These are phyloP conservation scores for Suhomyces taliae DNA, from an alignment of 1,139 yeast genomes.

Conservation along the genomic window DNA sequence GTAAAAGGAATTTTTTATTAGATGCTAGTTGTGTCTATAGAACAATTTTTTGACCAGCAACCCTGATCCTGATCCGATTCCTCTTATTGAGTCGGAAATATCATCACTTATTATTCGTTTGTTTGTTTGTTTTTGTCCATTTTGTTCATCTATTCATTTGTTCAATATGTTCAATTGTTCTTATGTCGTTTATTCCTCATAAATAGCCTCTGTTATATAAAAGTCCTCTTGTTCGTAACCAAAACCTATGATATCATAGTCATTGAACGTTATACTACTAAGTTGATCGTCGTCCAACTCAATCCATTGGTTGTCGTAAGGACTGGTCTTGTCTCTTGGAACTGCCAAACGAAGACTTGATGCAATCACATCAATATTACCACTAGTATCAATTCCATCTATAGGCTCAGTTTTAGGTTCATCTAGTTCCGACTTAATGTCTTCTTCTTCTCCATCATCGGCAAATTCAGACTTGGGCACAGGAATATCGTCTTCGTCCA, in stretches of 20 bases:
- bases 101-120: not conserved
- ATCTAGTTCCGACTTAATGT: constrained; percentile 1
- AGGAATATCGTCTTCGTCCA: constrained; percentile 21
- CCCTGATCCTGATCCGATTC: too few relatives aligned
- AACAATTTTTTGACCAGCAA: too few relatives aligned
- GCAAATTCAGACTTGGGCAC: constrained; percentile 32
- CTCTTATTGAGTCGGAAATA: too few relatives aligned
- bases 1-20: too few relatives aligned
- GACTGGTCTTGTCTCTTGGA: constrained; percentile 41
- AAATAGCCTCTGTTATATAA: constrained; percentile 42
- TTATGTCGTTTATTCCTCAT: constrained; percentile 29
- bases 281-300: constrained; percentile 31
- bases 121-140: not conserved
- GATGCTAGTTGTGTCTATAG: too few relatives aligned
- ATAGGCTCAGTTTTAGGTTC: constrained; percentile 1
- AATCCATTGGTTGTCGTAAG: constrained; percentile 44
- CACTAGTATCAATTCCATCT: not conserved
- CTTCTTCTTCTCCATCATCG: constrained; percentile 17
- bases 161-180: constrained; percentile 4
- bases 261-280: constrained; percentile 30
- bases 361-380: constrained; percentile 10
- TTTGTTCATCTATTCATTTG: constrained; percentile 4
- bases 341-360: constrained; percentile 38
- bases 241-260: constrained; percentile 45
- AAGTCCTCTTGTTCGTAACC: constrained; percentile 39